Evolutionary conservation across 2,329 filamentous ascomycete species (phyloP), one percentile per base, ranked within the genome.

Genomic region (Leptographium lundbergii): DNA sequence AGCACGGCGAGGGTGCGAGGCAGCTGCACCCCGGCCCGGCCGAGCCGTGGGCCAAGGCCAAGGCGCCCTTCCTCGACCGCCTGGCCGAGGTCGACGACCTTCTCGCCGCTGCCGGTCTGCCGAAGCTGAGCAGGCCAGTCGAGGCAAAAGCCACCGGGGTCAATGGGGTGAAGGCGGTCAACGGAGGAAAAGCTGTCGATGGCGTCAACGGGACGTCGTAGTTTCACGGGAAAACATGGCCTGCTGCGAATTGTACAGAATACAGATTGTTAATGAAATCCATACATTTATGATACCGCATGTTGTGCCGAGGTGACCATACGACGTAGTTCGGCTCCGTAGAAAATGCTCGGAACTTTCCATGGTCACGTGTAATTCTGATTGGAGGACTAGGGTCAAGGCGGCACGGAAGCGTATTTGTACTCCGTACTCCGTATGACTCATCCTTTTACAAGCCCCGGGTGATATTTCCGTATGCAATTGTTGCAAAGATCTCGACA

Each of bases 51-150:
- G 59, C 53, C 32, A 29, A 29, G 14, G 59, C 53, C 59, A 24
- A 57, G 22, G 24, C 54, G 4, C 59, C 57, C 39, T 62, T 62
- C 17, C 51, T 59, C 6, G 39, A 58, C 3, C 59, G 48, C 4
- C 55, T 60, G 2, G 53, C 19, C 39, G 61, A 59, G 6, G 61
- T 58, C 2, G 61, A 62, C 32, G 54, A 34, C 9, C 59, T 48
- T 2, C 53, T 62, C n/a, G 13, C 79, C 77, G 71, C 19, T 3
- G 57, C 25, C 9, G 60, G 60, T 2, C 55, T 39, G 24, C 56
- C 56, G 5, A 24, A 6, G 22, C n/a, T 42, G 27, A 39, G 17
- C 42, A 39, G 32, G 11, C 13, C 39, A 4, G 54, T 34, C 34
- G 47, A 27, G 25, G 52, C 14, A 9, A 51, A 34, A 19, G 36